Base-by-base conservation (phyloP, 495 filamentous ascomycete genomes). In the Xylaria curta region DNA sequence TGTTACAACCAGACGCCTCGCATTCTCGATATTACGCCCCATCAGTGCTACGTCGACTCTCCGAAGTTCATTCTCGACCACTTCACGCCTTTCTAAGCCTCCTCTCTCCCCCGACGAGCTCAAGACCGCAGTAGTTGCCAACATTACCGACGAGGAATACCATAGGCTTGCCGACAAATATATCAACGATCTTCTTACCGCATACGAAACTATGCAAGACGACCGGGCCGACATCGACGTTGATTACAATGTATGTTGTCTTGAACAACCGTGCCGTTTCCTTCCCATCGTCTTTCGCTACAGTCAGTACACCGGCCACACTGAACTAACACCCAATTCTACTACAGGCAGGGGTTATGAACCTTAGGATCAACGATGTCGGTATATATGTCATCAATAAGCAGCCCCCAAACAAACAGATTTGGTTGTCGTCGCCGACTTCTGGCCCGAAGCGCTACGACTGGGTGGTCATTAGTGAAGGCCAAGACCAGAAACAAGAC, bases 341-440 rank as follows among this genome's bases (percentile, higher is more conserved):
- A 31, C 24, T 15, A 49, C 72, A 97, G 93, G 88, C 93, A 63
- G 97, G 96, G 59, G 94, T 98, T 58, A 82, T 99, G 63, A 95
- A 90, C 70, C 80, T 98, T 70, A 81, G 79, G 26, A 82, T 92
- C 51, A 83, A 86, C 0, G 82, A 87, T 0, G 78, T 87, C 15
- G 95, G 95, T 61, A 94, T 89, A 28, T 99, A 94, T 75, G 91
- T 98, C 3, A 85, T 99, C 78, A 98, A 98, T 87, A 99, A 99
- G 83, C 96, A 98, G 80, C 96, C 96, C 0, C 93, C 94, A 24
- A 98, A 97, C 85, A 93, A 91, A 83, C 96, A 99, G 80, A 95
- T 99, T 76, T 99, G 97, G 96, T 89, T 99, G 33, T 94, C 92
- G 44, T 97, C 94, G 24, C 96, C 96, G 6, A 85, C 92, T 58